These are phyloP conservation scores for Tulasnella sp. DNA, from an alignment of 768 basidiomycete species.

Conservation along the genomic window DNA sequence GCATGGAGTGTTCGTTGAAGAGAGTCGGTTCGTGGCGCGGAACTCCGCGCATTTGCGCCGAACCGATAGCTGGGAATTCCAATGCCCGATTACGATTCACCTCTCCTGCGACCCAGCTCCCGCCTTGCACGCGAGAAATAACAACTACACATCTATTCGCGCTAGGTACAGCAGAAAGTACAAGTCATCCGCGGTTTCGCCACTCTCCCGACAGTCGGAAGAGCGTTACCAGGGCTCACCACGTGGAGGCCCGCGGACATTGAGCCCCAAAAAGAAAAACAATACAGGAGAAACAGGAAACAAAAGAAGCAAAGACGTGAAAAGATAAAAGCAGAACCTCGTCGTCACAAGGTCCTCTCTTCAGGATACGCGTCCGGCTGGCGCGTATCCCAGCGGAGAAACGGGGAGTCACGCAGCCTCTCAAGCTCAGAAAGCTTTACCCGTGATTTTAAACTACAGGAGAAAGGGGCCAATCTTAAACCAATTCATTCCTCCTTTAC, in stretches of 20 bases:
- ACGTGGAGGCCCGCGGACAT: background rate
- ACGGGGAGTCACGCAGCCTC: background rate
- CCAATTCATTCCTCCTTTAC: background rate
- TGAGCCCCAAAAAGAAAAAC: background rate
- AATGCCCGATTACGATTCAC: no score
- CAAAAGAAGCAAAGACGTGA: background rate
- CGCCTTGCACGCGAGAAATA: background rate
- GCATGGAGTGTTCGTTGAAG: background rate
- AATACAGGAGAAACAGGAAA: background rate
- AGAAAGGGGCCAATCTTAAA: no score
- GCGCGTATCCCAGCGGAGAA: background rate
- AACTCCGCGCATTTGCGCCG: no score
- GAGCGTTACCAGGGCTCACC: conserved; percentile 9
- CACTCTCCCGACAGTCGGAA: background rate
- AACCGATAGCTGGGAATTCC: no score
- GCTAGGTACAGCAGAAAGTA: background rate
- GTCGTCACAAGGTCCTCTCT: background rate
- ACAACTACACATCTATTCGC: no score
- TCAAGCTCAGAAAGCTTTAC: background rate
- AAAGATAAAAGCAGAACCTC: background rate
- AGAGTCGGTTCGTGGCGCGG: no score
- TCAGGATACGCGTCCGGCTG: background rate
- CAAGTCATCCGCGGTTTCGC: background rate
- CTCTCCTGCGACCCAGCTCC: background rate
- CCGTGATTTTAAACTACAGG: background rate